Conservation (phyloP, 768 basidiomycete genomes). For the Psilocybe azurescens region DNA sequence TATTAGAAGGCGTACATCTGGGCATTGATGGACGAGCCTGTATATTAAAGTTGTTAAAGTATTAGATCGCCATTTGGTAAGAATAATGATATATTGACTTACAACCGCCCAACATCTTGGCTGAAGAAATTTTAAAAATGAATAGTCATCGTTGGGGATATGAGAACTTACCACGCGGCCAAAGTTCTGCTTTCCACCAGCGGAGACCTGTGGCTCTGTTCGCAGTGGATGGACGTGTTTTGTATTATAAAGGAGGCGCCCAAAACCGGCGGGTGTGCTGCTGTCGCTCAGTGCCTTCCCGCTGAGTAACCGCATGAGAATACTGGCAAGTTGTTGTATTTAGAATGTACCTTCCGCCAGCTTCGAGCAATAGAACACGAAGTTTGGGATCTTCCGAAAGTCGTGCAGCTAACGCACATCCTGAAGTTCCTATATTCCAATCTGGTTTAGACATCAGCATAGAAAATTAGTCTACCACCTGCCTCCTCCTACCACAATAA, state of each 20-base stretch:
- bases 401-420: constrained; percentile 63
- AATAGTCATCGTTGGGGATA: neutral
- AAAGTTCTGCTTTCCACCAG: constrained; percentile 50
- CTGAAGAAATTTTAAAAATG: constrained; percentile 32
- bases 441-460: neutral
- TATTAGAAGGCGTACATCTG: constrained; percentile 38
- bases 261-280: constrained; percentile 46
- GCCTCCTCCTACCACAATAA: constrained; percentile 63
- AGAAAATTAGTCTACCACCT: constrained; percentile 1
- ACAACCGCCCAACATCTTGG: constrained; percentile 73
- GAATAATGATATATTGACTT: constrained; percentile 28
- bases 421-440: constrained; percentile 52
- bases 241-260: constrained; percentile 40
- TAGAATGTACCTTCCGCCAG: constrained; percentile 56
- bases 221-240: constrained; percentile 53
- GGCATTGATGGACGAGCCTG: constrained; percentile 73
- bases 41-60: neutral
- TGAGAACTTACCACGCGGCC: constrained; percentile 61
- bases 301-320: constrained; percentile 31
- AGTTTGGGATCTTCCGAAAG: constrained; percentile 58
- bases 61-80: neutral
- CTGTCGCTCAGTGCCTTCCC: constrained; percentile 44
- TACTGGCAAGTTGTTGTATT: neutral
- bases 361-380: constrained; percentile 60
- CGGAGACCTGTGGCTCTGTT: constrained; percentile 60